A percentile compares a stretch with the other conserved stretches of the same genome.
Evolutionary conservation across 139 green algal genomes (phyloP).

Genomic region (Chlamydomonas sphaeroides): DNA sequence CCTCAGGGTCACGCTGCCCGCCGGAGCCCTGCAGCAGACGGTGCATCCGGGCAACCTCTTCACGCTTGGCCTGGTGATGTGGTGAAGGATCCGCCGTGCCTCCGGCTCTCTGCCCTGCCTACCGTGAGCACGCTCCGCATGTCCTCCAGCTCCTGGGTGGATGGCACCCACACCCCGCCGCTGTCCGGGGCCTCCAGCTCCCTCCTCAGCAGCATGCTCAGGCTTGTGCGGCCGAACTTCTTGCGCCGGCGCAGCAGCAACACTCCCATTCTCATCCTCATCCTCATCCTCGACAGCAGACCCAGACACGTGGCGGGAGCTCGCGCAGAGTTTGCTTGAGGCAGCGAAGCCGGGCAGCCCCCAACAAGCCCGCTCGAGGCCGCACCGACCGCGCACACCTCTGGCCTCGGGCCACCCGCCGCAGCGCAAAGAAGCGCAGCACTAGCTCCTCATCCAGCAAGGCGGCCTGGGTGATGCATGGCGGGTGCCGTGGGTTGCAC

Average conservation of each 20-base stretch:
- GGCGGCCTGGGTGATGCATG: background rate
- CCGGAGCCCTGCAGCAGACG: no score
- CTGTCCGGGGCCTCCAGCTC: background rate
- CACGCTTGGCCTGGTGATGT: no score
- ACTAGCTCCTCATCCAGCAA: background rate
- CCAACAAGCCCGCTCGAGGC: background rate
- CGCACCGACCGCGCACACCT: background rate
- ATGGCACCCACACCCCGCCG: background rate
- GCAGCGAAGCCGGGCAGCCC: no score
- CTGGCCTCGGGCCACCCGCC: background rate
- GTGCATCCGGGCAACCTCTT: no score
- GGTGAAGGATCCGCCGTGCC: no score
- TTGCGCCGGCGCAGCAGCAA: background rate
- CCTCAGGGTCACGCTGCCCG: no score
- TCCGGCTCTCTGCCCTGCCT: no score
- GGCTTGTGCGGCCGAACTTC: background rate
- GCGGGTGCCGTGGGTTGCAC: no score
- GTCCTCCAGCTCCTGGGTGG: background rate
- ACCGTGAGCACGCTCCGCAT: background rate
- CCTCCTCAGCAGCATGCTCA: background rate
- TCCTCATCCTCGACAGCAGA: no score
- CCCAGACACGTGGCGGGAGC: no score
- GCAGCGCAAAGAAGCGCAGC: conserved; percentile 4
- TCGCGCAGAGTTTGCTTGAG: no score
- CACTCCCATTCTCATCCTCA: background rate